Percentiles rank a stretch among this genome's conserved stretches.
Evolutionary conservation across 2,329 filamentous ascomycete genomes (phyloP).

Genomic region (Geosmithia putterillii): DNA sequence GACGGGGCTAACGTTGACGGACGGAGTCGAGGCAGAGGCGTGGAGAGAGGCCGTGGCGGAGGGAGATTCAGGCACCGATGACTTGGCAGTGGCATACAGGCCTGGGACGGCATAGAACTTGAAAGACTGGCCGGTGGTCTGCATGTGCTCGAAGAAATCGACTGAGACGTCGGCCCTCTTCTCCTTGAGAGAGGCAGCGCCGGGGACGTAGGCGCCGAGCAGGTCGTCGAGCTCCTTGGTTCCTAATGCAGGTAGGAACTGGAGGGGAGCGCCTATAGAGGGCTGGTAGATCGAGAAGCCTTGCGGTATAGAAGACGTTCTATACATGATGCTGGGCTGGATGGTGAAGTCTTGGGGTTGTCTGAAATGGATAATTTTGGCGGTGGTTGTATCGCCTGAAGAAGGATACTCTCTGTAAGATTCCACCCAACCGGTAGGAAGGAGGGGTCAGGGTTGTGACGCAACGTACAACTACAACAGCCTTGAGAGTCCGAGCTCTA

Average conservation of each 20-base stretch:
- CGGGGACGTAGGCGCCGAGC: constrained; percentile 44
- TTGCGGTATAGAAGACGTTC: constrained; percentile 15
- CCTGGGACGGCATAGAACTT: constrained; percentile 44
- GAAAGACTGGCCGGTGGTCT: constrained; percentile 42
- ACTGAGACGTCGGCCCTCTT: constrained; percentile 46
- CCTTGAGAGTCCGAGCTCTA: too few relatives aligned
- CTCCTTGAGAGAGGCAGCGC: constrained; percentile 38
- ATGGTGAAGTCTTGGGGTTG: neutral
- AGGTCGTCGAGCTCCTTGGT: constrained; percentile 47
- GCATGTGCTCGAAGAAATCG: constrained; percentile 44
- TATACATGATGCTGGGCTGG: neutral
- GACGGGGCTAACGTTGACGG: constrained; percentile 35
- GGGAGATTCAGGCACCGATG: constrained; percentile 24
- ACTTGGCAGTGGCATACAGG: constrained; percentile 4
- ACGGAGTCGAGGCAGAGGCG: constrained; percentile 33
- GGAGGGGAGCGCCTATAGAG: constrained; percentile 39
- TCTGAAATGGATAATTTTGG: neutral
- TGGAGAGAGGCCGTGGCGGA: constrained; percentile 20
- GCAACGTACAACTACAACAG: too few relatives aligned
- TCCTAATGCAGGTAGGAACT: constrained; percentile 57
- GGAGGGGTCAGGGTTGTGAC: too few relatives aligned
- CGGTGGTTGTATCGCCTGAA: neutral
- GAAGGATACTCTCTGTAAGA: neutral
- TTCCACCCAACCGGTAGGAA: neutral
- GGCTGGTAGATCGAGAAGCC: constrained; percentile 51